Base-by-base conservation (phyloP, 78 protist genomes). In the Diacronema lutheri region DNA sequence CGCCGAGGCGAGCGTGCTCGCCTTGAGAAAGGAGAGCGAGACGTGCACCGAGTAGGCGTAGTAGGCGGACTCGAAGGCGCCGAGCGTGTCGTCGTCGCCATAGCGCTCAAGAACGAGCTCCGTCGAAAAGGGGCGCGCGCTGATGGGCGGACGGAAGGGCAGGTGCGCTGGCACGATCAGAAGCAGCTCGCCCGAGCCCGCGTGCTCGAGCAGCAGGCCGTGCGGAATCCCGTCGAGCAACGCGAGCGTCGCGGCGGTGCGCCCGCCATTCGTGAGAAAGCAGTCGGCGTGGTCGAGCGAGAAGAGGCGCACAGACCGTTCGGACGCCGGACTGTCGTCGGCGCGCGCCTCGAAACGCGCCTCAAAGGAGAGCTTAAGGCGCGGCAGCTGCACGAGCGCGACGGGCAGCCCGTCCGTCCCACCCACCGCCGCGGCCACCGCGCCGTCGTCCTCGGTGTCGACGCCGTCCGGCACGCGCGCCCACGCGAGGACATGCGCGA, bases 331-430 rank as follows among this genome's bases (percentile, higher is more conserved):
- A n/a, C n/a, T n/a, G n/a, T n/a, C n/a, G n/a, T n/a, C n/a, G n/a
- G n/a, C n/a, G n/a, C n/a, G n/a, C 46, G 11, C 73, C 65, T 31
- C 83, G n/a, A 1, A 33, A 4, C 64, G 35, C 23, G 38, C 87
- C 50, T n/a, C 41, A 56, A 89, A 85, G 69, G 88, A 37, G 41
- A 90, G 89, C 86, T 80, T 71, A 31, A 90, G 89, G 40, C 93
- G 87, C 6, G 93, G 93, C 46, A 90, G 73, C 82, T 81, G 77
- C 26, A 89, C 86, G 50, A 68, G 50, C 3, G 50, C 50, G 16
- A 44, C 16, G 7, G 50, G 7, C 66, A 11, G 3, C 11, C n/a
- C n/a, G 37, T 61, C 66, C 7, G 69, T 5, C 74, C 68, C n/a
- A n/a, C n/a, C n/a, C n/a, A n/a, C n/a, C n/a, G n/a, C n/a, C n/a